These are phyloP conservation scores for Aegilops tauschii DNA, from an alignment of 176 grass and related monocot species.

Conservation along the genomic window DNA sequence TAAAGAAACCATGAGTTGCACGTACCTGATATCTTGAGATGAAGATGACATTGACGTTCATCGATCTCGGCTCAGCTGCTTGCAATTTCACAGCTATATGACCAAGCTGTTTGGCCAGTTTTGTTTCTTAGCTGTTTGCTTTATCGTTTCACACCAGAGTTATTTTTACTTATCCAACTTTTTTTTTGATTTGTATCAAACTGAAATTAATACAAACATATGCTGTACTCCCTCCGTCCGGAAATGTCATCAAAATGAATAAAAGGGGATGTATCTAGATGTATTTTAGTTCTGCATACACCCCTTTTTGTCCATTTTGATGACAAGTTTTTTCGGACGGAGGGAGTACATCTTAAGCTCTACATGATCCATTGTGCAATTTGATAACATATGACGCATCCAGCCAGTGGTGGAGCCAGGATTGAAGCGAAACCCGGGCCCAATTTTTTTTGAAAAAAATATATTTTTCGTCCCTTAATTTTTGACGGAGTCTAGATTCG, in stretches of 20 bases:
- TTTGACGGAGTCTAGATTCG: no score
- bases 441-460: no score
- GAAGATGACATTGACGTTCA: neutral
- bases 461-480: no score
- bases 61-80: neutral
- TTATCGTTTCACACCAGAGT: neutral
- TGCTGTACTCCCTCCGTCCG: no score
- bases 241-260: no score
- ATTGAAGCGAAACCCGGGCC: no score
- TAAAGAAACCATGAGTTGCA: constrained; percentile 6
- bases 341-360: neutral
- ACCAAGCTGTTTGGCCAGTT: neutral
- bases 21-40: neutral
- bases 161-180: neutral
- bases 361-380: neutral
- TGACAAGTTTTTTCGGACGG: no score
- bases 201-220: neutral
- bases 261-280: no score
- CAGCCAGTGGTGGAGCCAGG: no score
- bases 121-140: neutral
- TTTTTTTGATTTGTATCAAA: no score
- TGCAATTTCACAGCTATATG: constrained; percentile 12
- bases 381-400: neutral
- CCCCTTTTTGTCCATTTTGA: no score
- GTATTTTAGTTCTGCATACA: no score